These are phyloP conservation scores for Chalara sp. DNA, from an alignment of 2,329 filamentous ascomycete species.

Conservation along the genomic window DNA sequence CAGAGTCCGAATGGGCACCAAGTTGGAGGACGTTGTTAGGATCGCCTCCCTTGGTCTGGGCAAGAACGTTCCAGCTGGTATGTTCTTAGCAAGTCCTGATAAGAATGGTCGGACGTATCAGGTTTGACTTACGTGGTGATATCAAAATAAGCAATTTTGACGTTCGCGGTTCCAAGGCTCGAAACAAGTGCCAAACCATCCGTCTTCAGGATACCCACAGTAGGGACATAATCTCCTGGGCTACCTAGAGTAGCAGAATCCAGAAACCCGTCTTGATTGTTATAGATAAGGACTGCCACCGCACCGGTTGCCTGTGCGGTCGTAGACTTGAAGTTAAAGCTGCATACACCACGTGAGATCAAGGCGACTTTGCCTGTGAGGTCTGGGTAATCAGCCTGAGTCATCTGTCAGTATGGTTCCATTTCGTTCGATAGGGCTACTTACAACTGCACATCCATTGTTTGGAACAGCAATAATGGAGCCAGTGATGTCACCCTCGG, in stretches of 20 bases:
- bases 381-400: slow-evolving; percentile 49
- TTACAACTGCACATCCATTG: slow-evolving; percentile 12
- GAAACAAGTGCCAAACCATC: slow-evolving; percentile 51
- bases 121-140: slow-evolving; percentile 38
- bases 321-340: slow-evolving; percentile 66
- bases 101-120: too few relatives aligned
- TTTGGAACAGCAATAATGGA: slow-evolving; percentile 12
- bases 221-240: slow-evolving; percentile 57
- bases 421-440: neutral
- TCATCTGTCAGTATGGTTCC: neutral
- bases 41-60: slow-evolving; percentile 54
- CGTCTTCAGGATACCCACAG: slow-evolving; percentile 56
- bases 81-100: slow-evolving; percentile 34
- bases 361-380: slow-evolving; percentile 60
- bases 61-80: slow-evolving; percentile 47
- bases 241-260: slow-evolving; percentile 63
- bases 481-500: slow-evolving; percentile 8
- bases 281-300: slow-evolving; percentile 63
- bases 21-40: slow-evolving; percentile 59
- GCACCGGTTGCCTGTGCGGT: slow-evolving; percentile 64
- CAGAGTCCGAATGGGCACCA: slow-evolving; percentile 58
- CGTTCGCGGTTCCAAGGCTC: slow-evolving; percentile 43
- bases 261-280: slow-evolving; percentile 37
- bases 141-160: slow-evolving; percentile 48
- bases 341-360: slow-evolving; percentile 61